Evolutionary conservation across 805 yeast species (phyloP).

Genomic region (Cephaloascus fragrans): DNA sequence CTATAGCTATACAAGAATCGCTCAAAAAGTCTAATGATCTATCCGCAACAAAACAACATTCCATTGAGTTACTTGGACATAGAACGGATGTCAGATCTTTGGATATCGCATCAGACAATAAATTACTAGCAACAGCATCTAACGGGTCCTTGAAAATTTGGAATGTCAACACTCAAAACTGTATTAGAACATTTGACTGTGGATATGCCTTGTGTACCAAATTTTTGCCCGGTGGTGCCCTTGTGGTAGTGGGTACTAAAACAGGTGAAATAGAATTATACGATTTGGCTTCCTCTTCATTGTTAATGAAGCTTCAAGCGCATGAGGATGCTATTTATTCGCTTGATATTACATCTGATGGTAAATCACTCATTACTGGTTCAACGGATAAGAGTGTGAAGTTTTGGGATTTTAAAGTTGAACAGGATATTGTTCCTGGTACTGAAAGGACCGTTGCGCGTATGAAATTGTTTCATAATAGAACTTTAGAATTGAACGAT

Average conservation of each 20-base stretch:
- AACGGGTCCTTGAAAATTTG: constrained; percentile 84
- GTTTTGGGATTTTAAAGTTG: constrained; percentile 78
- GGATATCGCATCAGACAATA: constrained; percentile 74
- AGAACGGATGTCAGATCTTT: constrained; percentile 81
- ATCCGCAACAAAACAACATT: constrained; percentile 31
- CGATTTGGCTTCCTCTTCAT: constrained; percentile 76
- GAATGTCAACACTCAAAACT: constrained; percentile 66
- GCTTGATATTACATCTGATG: constrained; percentile 78
- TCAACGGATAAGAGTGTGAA: constrained; percentile 88
- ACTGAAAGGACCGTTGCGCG: constrained; percentile 38
- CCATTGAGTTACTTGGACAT: constrained; percentile 76
- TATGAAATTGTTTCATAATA: constrained; percentile 60
- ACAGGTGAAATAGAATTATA: constrained; percentile 76
- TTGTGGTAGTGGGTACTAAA: constrained; percentile 83
- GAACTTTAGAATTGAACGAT: constrained; percentile 78
- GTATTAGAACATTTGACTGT: constrained; percentile 79
- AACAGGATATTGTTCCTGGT: constrained; percentile 63
- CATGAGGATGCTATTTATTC: constrained; percentile 87
- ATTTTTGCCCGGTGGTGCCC: constrained; percentile 86
- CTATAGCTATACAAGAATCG: constrained; percentile 46
- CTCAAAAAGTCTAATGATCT: constrained; percentile 40
- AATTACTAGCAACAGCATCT: constrained; percentile 79
- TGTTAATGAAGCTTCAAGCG: constrained; percentile 66
- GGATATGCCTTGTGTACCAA: constrained; percentile 77
- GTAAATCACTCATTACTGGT: constrained; percentile 78